phyloP scores from a whole-genome alignment of 176 grass and related monocot genomes.

The Oryza punctata region DNA sequence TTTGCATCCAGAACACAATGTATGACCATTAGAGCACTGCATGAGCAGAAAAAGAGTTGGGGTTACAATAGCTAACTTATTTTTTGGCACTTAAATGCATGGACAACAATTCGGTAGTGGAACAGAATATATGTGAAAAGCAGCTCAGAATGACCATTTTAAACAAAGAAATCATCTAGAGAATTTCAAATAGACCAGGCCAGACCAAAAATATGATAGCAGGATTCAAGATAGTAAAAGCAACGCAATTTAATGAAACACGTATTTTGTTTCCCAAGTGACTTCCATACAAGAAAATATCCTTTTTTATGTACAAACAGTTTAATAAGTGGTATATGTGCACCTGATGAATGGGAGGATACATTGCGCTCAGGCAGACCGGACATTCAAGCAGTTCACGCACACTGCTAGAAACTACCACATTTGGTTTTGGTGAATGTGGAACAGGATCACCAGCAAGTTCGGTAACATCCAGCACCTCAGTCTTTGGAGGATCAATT shows the following conservation, averaged over 20 bases:
- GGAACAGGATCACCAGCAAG: constrained; percentile 52
- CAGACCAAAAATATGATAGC: neutral
- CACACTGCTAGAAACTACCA: constrained; percentile 72
- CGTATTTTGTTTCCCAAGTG: neutral
- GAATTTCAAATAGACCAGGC: neutral
- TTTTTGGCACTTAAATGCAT: constrained; percentile 15
- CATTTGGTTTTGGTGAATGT: constrained; percentile 78
- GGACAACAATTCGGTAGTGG: neutral
- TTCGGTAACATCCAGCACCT: constrained; percentile 75
- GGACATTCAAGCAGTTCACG: constrained; percentile 84
- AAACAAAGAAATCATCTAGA: neutral
- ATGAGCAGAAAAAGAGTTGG: constrained; percentile 29
- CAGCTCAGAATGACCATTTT: neutral
- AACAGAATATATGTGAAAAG: neutral
- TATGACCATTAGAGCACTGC: constrained; percentile 67
- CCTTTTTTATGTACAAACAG: neutral
- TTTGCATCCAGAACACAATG: constrained; percentile 61
- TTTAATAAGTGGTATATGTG: neutral
- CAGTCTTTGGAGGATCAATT: constrained; percentile 73
- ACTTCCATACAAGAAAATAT: neutral
- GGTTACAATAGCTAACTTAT: constrained; percentile 14
- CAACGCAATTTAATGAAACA: constrained; percentile 7
- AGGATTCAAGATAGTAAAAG: constrained; percentile 20
- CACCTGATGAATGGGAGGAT: constrained; percentile 88
- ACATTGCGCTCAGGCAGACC: constrained; percentile 79